Percentiles rank a stretch among this genome's conserved stretches.
Conservation (phyloP, 2,329 filamentous ascomycete genomes). For the Aspergillus brunneoviolaceus region DNA sequence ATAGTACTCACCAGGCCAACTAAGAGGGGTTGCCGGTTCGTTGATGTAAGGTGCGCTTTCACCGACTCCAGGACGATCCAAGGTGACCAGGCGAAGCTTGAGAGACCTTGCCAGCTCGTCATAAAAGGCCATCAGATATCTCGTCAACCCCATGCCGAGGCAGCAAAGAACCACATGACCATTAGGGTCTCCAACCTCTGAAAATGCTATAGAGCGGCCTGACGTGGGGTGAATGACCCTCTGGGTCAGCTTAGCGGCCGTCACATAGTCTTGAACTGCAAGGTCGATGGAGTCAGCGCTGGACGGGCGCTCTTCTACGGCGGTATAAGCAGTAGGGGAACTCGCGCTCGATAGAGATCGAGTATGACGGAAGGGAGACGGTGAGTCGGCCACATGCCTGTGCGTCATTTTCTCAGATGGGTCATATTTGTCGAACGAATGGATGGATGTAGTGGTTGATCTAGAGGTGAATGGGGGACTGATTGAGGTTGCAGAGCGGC, state of each 20-base stretch:
- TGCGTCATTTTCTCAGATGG: constrained; percentile 25
- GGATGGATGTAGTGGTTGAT: constrained; percentile 26
- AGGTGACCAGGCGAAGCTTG: constrained; percentile 85
- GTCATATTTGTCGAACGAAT: constrained; percentile 34
- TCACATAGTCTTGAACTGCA: constrained; percentile 80
- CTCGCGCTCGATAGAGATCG: constrained; percentile 41
- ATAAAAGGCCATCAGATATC: constrained; percentile 96
- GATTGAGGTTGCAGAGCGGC: constrained; percentile 32
- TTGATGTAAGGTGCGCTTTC: constrained; percentile 84
- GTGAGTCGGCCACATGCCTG: constrained; percentile 31
- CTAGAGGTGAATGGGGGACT: constrained; percentile 30
- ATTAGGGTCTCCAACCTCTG: constrained; percentile 89
- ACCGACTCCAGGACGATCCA: constrained; percentile 90
- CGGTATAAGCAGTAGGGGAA: constrained; percentile 43
- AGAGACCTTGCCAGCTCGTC: constrained; percentile 89
- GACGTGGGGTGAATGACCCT: constrained; percentile 84
- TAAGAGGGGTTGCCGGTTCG: constrained; percentile 78
- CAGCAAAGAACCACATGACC: constrained; percentile 94
- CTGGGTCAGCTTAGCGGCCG: constrained; percentile 79
- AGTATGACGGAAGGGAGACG: constrained; percentile 31
- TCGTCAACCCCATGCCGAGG: constrained; percentile 94
- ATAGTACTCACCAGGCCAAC: constrained; percentile 76
- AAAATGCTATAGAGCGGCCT: constrained; percentile 87
- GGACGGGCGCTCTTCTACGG: constrained; percentile 68
- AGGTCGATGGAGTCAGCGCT: constrained; percentile 87